Conservation (phyloP, 345 rosid genomes). For the Ceriops tagal region DNA sequence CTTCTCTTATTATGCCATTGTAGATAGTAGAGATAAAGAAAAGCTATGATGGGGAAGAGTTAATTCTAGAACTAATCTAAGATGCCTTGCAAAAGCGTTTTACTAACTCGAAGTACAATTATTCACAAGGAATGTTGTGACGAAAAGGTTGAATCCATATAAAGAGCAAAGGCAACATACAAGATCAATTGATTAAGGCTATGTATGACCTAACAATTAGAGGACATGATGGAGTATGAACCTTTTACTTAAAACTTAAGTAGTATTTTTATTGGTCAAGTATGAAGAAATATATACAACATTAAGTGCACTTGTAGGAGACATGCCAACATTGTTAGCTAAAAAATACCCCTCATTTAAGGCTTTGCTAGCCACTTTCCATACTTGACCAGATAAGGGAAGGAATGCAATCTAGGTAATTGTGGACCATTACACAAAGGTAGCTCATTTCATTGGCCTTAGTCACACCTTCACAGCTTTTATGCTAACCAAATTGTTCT, state of each 20-base stretch:
- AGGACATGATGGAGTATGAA: not conserved
- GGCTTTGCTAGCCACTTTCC: not conserved
- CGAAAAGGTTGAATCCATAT: not conserved
- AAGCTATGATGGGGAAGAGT: too few relatives aligned
- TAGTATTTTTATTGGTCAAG: not conserved
- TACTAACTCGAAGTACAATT: not conserved
- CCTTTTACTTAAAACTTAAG: too few relatives aligned
- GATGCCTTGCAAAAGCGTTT: not conserved
- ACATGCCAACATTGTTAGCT: not conserved
- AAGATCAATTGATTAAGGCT: not conserved
- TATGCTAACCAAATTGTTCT: not conserved
- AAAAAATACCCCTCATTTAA: not conserved
- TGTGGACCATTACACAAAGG: not conserved
- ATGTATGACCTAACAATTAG: not conserved
- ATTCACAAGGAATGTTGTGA: not conserved
- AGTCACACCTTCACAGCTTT: not conserved
- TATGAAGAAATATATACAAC: not conserved
- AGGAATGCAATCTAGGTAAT: not conserved
- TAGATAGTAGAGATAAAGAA: too few relatives aligned
- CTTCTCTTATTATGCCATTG: too few relatives aligned
- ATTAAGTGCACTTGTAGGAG: not conserved
- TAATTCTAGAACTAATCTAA: not conserved
- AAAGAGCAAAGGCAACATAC: not conserved
- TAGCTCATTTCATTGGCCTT: not conserved
- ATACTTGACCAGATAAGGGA: not conserved